Evolutionary conservation across 2,329 filamentous ascomycete species (phyloP).

Genomic region (Xylariaceae sp.): DNA sequence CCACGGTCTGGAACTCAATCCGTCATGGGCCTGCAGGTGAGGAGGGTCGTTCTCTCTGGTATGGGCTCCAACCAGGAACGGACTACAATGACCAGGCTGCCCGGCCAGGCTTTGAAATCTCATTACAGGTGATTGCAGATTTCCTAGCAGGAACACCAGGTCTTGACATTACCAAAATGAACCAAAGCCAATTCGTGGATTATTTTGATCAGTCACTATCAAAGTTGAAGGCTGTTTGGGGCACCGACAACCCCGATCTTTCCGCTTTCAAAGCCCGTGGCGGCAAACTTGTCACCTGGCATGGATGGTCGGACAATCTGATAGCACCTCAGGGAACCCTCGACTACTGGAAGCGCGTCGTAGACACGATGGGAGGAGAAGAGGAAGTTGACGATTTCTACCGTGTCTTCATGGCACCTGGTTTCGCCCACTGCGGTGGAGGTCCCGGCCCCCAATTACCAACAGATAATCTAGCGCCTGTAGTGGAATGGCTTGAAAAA

Average conservation of each 20-base stretch:
- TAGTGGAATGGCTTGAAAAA: conserved; percentile 24
- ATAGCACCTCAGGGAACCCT: conserved; percentile 31
- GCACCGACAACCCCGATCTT: conserved; percentile 27
- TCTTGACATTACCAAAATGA: conserved; percentile 28
- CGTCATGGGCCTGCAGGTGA: conserved; percentile 18
- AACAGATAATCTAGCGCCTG: conserved; percentile 13
- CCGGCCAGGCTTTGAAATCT: conserved; percentile 17
- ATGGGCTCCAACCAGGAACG: conserved; percentile 14
- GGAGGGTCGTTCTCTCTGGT: conserved; percentile 16
- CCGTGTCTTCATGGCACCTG: conserved; percentile 47
- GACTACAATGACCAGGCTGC: conserved; percentile 7
- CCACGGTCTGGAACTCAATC: conserved; percentile 17
- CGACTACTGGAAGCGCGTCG: conserved; percentile 32
- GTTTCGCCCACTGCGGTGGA: conserved; percentile 47
- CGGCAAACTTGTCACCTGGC: conserved; percentile 40
- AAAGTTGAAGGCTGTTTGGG: conserved; percentile 24
- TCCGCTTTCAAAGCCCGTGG: conserved; percentile 31
- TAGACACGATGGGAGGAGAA: conserved; percentile 14
- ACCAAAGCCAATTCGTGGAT: conserved; percentile 25
- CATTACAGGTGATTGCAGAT: conserved; percentile 21
- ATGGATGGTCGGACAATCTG: conserved; percentile 38
- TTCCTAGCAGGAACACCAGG: conserved; percentile 24
- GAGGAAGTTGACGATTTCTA: conserved; percentile 44
- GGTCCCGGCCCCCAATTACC: conserved; percentile 35
- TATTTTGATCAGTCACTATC: conserved; percentile 17